phyloP scores from a whole-genome alignment of 2,329 filamentous ascomycete genomes.

The Aspergillus flavus region DNA sequence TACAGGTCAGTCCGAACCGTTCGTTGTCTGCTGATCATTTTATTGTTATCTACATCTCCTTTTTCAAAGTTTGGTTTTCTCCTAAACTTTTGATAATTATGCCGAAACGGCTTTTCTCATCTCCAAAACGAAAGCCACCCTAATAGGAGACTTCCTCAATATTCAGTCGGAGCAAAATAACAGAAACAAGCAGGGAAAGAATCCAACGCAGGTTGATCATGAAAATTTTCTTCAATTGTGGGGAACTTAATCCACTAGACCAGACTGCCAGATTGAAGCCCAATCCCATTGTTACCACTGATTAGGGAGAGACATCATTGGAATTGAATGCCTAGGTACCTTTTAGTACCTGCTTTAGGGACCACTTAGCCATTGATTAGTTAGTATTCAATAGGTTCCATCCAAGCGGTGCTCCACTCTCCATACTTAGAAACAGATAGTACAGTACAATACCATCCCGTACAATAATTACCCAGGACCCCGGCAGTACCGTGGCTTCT shows the following conservation, averaged over 20 bases:
- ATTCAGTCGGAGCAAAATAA: neutral
- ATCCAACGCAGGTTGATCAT: slow-evolving; percentile 5
- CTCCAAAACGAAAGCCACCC: neutral
- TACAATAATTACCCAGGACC: neutral
- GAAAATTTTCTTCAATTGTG: slow-evolving; percentile 21
- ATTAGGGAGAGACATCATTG: slow-evolving; percentile 14
- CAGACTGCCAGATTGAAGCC: slow-evolving; percentile 19
- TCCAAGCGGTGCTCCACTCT: slow-evolving; percentile 19
- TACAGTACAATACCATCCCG: slow-evolving; percentile 4
- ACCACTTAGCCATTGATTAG: slow-evolving; percentile 15
- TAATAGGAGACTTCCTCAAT: neutral
- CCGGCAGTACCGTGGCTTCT: neutral
- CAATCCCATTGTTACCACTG: slow-evolving; percentile 20
- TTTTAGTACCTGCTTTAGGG: slow-evolving; percentile 25
- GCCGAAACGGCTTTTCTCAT: neutral
- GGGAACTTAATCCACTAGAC: slow-evolving; percentile 14
- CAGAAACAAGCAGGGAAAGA: neutral
- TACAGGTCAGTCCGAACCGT: neutral
- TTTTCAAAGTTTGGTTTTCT: neutral
- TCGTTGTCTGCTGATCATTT: neutral
- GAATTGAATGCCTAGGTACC: neutral
- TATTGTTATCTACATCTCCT: neutral
- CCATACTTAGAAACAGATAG: slow-evolving; percentile 23
- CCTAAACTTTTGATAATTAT: neutral
- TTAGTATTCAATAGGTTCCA: slow-evolving; percentile 3